Percentiles rank a stretch among this genome's conserved stretches.
phyloP scores from a whole-genome alignment of 805 yeast genomes.

The Saccharomycopsis fermentans region DNA sequence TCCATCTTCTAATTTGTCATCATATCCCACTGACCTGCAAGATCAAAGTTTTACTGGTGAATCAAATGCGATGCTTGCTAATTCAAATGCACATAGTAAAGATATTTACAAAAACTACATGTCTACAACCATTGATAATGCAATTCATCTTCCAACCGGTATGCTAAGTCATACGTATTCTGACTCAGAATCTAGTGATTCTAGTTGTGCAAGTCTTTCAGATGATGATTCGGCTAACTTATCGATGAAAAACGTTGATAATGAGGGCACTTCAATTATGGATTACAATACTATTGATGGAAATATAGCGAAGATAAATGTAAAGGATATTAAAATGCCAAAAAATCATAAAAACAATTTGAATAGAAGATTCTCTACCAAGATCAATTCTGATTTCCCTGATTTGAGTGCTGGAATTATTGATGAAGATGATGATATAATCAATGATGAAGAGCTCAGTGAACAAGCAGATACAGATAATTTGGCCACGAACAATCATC shows the following conservation, averaged over 20 bases:
- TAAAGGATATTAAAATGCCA: no score
- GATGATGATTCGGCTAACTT: not conserved
- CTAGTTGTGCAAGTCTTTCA: not conserved
- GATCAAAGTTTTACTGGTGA: not conserved
- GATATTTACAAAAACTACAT: not conserved
- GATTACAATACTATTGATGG: not conserved
- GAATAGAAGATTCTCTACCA: not conserved
- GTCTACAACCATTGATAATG: not conserved
- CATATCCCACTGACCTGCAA: not conserved
- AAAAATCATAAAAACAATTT: not conserved
- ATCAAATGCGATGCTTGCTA: not conserved
- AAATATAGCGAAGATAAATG: not conserved
- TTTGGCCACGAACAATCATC: not conserved
- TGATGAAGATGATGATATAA: not conserved
- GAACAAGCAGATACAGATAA: not conserved
- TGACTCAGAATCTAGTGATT: not conserved
- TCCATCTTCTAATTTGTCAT: not conserved
- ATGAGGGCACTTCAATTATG: not conserved
- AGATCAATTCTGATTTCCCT: not conserved
- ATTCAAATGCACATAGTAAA: not conserved
- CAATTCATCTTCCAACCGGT: not conserved
- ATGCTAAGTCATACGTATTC: not conserved
- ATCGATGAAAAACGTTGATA: no score
- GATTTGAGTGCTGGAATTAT: not conserved
- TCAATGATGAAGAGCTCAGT: not conserved